phyloP scores from a whole-genome alignment of 495 filamentous ascomycete species.

The Aspergillus coremiiformis region DNA sequence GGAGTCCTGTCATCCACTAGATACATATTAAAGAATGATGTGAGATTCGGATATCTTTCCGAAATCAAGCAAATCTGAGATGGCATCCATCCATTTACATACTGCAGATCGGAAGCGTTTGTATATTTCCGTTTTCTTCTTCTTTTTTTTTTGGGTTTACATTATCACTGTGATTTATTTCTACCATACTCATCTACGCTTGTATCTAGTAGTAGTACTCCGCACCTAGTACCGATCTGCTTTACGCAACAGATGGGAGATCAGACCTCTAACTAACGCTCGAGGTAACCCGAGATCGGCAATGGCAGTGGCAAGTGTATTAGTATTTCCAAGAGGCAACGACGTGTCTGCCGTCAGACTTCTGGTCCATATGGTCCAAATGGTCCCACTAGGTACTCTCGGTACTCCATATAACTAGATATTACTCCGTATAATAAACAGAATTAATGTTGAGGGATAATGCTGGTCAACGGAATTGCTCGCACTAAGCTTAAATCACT shows the following conservation, averaged over 20 bases:
- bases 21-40: neutral
- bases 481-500: neutral
- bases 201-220: neutral
- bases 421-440: neutral
- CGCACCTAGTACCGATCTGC: neutral
- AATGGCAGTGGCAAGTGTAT: conserved; percentile 24
- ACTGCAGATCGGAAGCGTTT: neutral
- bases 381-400: neutral
- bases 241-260: conserved; percentile 3
- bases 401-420: too few relatives aligned
- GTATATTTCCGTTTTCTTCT: neutral
- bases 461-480: neutral
- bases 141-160: too few relatives aligned
- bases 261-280: conserved; percentile 21
- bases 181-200: neutral
- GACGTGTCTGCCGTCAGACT: conserved; percentile 11
- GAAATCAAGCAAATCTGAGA: neutral
- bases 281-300: conserved; percentile 33
- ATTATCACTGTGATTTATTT: neutral
- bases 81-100: neutral
- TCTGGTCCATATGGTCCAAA: conserved; percentile 11
- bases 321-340: conserved; percentile 8
- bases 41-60: neutral
- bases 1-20: neutral
- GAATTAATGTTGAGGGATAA: neutral